These are phyloP conservation scores for Barnettozyma sp. DNA, from an alignment of 805 yeast species.

Conservation along the genomic window DNA sequence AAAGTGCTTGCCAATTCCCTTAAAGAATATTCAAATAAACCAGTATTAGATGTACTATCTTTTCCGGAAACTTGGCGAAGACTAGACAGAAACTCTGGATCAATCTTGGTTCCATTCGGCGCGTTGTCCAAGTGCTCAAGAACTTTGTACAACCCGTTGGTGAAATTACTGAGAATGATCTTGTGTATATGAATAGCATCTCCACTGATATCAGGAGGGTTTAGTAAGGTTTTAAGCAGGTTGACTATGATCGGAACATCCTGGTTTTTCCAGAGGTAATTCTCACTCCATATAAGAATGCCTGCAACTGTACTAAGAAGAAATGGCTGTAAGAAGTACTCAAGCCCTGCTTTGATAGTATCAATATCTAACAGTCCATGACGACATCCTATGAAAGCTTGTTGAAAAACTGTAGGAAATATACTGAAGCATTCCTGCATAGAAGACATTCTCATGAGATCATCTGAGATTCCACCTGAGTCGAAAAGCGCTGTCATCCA, in stretches of 20 bases:
- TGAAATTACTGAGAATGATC: conserved; percentile 28
- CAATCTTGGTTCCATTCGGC: conserved; percentile 12
- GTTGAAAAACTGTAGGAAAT: conserved; percentile 68
- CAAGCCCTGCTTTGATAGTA: conserved; percentile 69
- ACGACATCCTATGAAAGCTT: conserved; percentile 57
- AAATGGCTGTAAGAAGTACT: conserved; percentile 78
- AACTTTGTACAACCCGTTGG: conserved; percentile 13
- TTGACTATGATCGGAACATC: conserved; percentile 31
- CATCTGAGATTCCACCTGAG: conserved; percentile 81
- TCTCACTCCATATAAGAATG: conserved; percentile 44
- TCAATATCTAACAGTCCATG: conserved; percentile 50
- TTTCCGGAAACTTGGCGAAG: conserved; percentile 12
- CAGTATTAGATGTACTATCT: conserved; percentile 2
- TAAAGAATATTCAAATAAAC: conserved; percentile 6
- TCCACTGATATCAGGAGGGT: conserved; percentile 38
- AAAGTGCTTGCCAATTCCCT: neutral
- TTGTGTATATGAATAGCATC: conserved; percentile 40
- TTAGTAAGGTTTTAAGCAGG: conserved; percentile 34
- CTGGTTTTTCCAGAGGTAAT: conserved; percentile 31
- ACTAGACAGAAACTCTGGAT: conserved; percentile 13
- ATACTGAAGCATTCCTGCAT: conserved; percentile 61
- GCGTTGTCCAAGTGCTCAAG: conserved; percentile 7
- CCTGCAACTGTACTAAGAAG: conserved; percentile 50
- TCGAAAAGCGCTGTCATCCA: conserved; percentile 84
- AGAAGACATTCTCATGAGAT: conserved; percentile 58